phyloP scores from a whole-genome alignment of 1,284 basidiomycete genomes.

The Rhodotorula sp. region DNA sequence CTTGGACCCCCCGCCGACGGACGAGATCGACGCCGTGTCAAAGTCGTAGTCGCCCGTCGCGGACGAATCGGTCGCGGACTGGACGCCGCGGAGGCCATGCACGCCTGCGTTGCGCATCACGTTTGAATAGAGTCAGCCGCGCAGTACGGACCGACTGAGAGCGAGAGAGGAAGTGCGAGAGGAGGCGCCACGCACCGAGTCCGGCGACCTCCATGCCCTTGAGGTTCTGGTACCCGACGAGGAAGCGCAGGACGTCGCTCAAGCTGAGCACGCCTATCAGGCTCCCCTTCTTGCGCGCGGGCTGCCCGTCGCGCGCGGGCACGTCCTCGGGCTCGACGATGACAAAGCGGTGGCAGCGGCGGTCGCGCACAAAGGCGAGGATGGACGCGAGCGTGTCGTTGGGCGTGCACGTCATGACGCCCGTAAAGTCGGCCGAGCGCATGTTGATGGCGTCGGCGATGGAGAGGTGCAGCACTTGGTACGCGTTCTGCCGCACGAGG shows the following conservation, averaged over 20 bases:
- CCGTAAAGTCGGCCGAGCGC: slow-evolving; percentile 88
- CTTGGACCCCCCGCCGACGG: slow-evolving; percentile 17
- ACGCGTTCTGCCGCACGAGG: slow-evolving; percentile 81
- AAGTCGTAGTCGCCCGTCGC: not conserved
- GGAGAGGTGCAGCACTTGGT: slow-evolving; percentile 92
- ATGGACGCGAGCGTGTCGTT: slow-evolving; percentile 91
- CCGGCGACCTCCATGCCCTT: slow-evolving; percentile 43
- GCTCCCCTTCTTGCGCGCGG: slow-evolving; percentile 70
- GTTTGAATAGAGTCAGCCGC: not conserved
- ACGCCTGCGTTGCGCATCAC: slow-evolving; percentile 16
- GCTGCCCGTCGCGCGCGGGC: slow-evolving; percentile 46
- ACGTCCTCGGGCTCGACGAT: slow-evolving; percentile 41
- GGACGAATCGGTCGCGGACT: not conserved
- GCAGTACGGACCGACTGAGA: not conserved
- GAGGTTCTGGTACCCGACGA: slow-evolving; percentile 60
- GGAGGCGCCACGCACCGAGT: slow-evolving; percentile 23
- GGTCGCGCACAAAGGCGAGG: slow-evolving; percentile 86
- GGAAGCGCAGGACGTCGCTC: slow-evolving; percentile 83
- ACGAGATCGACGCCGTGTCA: slow-evolving; percentile 14
- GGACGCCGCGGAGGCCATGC: slow-evolving; percentile 34
- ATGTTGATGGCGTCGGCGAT: slow-evolving; percentile 90
- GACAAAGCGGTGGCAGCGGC: slow-evolving; percentile 76
- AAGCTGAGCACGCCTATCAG: slow-evolving; percentile 86
- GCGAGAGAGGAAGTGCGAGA: not conserved
- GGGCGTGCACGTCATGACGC: slow-evolving; percentile 93